Base-by-base conservation (phyloP, 1,139 yeast genomes). In the Saccharomyces hybrid region DNA sequence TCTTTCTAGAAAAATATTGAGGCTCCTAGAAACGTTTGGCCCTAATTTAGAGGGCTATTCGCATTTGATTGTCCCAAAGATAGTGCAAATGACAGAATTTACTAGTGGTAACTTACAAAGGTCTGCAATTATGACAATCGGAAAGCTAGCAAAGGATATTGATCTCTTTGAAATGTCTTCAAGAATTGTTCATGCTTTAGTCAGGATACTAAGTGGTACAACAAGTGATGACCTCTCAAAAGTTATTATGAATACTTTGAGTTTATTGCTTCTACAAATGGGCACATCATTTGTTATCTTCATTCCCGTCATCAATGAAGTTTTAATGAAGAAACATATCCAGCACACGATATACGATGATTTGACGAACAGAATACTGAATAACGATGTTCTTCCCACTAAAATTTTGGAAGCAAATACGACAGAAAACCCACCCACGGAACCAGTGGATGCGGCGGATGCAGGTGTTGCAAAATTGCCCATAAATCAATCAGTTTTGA, bases 11-110 rank as follows among this genome's bases (percentile, higher is more conserved):
- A 84, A 88, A 61, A 95, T 91, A 0, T 75, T 95, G 63, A 84
- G 84, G 63, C 87, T 96, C n/a, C 81, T 95, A 66, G 95, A 90
- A n/a, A 86, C 87, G 0, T 89, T 93, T 71, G 97, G 96, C 0
- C 77, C 86, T 29, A 89, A 86, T 64, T 79, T 91, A 51, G 98
- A 93, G 62, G 97, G 93, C 58, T 89, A 87, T 64, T 82, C 86
- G 8, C 96, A 90, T 69, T 78, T 91, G 52, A 81, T 93, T 47
- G 79, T 93, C 21, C 98, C 98, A 0, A 86, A 87, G 52, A 78
- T 91, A 46, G 95, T 91, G 0, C 79, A 82, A 58, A 73, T 91
- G 75, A 86, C 91, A 66, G 96, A 93, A 66, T 80, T 75, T 57
- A 84, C 88, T 4, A 79, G 77, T 52, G 78, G 70, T 2, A 67